Evolutionary conservation across 352 stramenopile species (phyloP).

Genomic region (Globisporangium camurandrum): DNA sequence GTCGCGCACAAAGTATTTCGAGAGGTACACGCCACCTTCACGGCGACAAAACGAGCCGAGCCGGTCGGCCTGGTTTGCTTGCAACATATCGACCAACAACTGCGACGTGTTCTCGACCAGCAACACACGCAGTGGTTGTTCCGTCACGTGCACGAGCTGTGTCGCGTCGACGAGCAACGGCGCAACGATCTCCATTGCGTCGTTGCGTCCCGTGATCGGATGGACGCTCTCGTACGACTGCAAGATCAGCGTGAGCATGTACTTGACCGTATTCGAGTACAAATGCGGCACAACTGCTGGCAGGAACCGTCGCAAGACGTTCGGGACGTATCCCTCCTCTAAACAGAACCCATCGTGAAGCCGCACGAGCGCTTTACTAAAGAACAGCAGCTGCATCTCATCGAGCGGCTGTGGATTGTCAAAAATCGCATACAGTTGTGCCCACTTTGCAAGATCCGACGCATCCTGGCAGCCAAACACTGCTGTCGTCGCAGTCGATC

Average conservation of each 20-base stretch:
- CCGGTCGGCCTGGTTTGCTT: conserved; percentile 80
- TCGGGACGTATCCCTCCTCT: conserved; percentile 79
- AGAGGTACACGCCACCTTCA: conserved; percentile 75
- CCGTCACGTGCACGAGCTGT: conserved; percentile 23
- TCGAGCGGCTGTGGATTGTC: conserved; percentile 66
- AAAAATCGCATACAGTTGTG: conserved; percentile 79
- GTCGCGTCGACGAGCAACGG: conserved; percentile 49
- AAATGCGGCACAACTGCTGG: conserved; percentile 71
- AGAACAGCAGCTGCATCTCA: conserved; percentile 84
- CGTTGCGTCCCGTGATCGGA: conserved; percentile 79
- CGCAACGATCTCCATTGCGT: conserved; percentile 81
- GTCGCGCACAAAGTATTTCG: conserved; percentile 86
- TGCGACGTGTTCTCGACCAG: conserved; percentile 74
- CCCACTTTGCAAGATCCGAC: conserved; percentile 72
- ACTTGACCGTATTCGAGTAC: conserved; percentile 88
- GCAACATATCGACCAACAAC: conserved; percentile 80
- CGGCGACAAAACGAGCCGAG: conserved; percentile 75
- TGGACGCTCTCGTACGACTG: conserved; percentile 87
- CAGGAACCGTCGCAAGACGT: conserved; percentile 74
- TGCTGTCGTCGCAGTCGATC: conserved; percentile 46
- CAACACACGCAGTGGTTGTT: conserved; percentile 27
- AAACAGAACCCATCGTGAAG: conserved; percentile 83
- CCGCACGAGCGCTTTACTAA: conserved; percentile 81
- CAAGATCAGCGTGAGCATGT: conserved; percentile 83
- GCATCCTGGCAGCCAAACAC: conserved; percentile 78